phyloP scores from a whole-genome alignment of 2,329 filamentous ascomycete genomes.

The Paecilomyces niveus region DNA sequence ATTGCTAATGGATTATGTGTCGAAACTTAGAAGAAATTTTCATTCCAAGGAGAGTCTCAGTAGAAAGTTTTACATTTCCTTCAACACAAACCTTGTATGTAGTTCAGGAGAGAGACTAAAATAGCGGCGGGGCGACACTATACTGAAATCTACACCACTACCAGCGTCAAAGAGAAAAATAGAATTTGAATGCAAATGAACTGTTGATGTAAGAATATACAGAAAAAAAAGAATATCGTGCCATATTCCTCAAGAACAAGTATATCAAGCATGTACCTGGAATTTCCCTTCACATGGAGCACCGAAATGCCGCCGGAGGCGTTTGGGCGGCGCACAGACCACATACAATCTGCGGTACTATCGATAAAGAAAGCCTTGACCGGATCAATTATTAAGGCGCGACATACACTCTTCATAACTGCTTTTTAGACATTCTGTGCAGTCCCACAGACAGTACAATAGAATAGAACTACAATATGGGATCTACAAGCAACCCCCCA shows the following conservation, averaged over 20 bases:
- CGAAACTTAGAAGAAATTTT: no score
- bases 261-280: no score
- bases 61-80: no score
- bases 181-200: neutral
- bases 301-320: neutral
- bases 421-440: neutral
- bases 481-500: conserved; percentile 6
- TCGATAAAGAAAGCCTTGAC: neutral
- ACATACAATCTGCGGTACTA: neutral
- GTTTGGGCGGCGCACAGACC: neutral
- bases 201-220: neutral
- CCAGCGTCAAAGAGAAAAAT: no score
- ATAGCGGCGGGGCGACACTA: neutral
- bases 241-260: no score
- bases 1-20: no score
- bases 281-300: neutral
- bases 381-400: neutral
- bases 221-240: no score
- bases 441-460: neutral
- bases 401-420: neutral
- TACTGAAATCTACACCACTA: neutral
- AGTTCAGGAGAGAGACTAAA: neutral
- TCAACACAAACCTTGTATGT: no score
- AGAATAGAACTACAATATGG: neutral
- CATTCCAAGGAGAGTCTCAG: no score